Base-by-base conservation (phyloP, 345 rosid genomes). In the Brassica juncea region DNA sequence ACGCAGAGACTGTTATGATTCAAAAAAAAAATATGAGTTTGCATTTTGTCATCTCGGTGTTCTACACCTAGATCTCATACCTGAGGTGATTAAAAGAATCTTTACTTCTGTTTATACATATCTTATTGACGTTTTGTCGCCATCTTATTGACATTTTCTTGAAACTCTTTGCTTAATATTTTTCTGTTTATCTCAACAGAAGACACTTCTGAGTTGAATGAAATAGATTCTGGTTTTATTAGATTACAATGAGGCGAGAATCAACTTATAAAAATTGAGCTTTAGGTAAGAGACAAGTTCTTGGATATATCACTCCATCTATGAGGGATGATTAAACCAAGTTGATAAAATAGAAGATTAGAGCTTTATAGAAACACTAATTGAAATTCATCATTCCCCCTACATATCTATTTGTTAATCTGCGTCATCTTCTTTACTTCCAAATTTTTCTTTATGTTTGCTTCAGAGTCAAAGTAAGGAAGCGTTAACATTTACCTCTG, bases 31-130 rank as follows among this genome's bases (percentile, higher is more conserved):
- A 64, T 90, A 86, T 82, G 92, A 92, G 81, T 95, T 92, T 75
- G 86, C 98, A 0, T 94, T 90, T 87, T 94, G 97, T 80, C 98
- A 94, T 84, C 94, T 92, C 6, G 97, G 98, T 63, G 98, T 94
- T 78, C 97, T 92, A 66, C 99, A 92, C 61, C 88, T 98, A 67
- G 98, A 92, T 86, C 93, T 94, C 37, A 94, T 92, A 86, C 98
- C 98, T 19, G 98, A 92, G 98, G 99, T 92, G 66, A 31, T 42
- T 12, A 49, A 73, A 60, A 42, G 61, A 3, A 15, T 66, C 25
- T 62, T 34, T 57, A 2, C 23, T 37, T 39, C 63, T 32, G 14
- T 37, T 28, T 58, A 57, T 3, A 14, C 35, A 4, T 74, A 27
- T 27, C 30, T 27, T 27, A 27, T 54, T 74, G 27, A 60, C 67